Conservation (phyloP, 495 filamentous ascomycete species). For the Durotheca rogersii region DNA sequence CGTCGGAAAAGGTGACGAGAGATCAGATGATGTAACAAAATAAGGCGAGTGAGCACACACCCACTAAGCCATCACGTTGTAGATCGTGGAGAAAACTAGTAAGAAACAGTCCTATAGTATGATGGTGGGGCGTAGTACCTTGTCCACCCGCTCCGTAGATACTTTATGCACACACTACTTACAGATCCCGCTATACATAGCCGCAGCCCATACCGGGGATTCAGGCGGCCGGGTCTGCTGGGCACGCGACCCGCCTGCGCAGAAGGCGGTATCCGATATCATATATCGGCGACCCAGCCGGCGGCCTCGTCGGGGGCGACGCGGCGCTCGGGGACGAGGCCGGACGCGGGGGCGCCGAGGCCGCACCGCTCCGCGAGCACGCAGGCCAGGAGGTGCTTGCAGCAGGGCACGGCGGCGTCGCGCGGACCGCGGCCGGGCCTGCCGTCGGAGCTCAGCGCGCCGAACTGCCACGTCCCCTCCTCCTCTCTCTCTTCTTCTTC, state of each 20-base stretch:
- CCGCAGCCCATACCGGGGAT: too few relatives aligned
- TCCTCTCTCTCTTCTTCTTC: background rate
- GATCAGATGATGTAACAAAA: too few relatives aligned
- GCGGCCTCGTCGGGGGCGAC: conserved; percentile 69
- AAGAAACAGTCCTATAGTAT: too few relatives aligned
- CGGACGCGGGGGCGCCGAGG: conserved; percentile 56
- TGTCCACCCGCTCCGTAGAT: too few relatives aligned
- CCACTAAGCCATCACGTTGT: too few relatives aligned
- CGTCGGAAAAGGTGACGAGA: too few relatives aligned
- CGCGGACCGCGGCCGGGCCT: conserved; percentile 20
- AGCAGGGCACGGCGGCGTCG: conserved; percentile 58
- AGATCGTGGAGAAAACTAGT: too few relatives aligned
- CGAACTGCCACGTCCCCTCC: conserved; percentile 39
- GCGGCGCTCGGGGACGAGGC: conserved; percentile 55
- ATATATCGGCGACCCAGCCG: conserved; percentile 71
- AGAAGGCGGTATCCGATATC: background rate
- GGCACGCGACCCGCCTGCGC: conserved; percentile 20
- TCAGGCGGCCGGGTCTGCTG: too few relatives aligned
- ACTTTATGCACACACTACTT: background rate
- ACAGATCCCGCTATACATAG: too few relatives aligned
- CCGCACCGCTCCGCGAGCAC: conserved; percentile 71
- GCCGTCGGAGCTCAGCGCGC: conserved; percentile 40
- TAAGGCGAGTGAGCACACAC: too few relatives aligned
- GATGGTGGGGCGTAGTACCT: too few relatives aligned
- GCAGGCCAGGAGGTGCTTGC: conserved; percentile 89